phyloP scores from a whole-genome alignment of 805 yeast species.

The Jamesozyma gamospora region DNA sequence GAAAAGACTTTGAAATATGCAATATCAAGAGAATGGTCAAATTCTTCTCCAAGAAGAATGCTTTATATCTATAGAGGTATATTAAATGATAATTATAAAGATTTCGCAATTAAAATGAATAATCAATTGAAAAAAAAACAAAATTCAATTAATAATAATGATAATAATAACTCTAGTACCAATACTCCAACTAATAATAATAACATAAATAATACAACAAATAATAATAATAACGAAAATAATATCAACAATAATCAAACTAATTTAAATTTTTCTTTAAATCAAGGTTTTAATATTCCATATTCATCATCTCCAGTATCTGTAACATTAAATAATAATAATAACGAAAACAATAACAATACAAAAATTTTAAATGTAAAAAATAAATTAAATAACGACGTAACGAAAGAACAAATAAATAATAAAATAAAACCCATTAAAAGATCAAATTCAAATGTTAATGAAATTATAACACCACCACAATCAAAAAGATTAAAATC shows the following conservation, averaged over 20 bases:
- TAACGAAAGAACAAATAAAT: too few relatives aligned
- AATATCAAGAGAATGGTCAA: slow-evolving; percentile 82
- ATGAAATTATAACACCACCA: too few relatives aligned
- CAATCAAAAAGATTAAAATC: background rate
- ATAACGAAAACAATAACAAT: slow-evolving; percentile 1
- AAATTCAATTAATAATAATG: too few relatives aligned
- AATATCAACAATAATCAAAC: slow-evolving; percentile 1
- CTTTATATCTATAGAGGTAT: slow-evolving; percentile 77
- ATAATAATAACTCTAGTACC: too few relatives aligned
- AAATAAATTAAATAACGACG: too few relatives aligned
- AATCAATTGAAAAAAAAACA: slow-evolving; percentile 12
- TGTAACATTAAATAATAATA: slow-evolving; percentile 37
- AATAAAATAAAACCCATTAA: too few relatives aligned
- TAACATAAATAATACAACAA: background rate
- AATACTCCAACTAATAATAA: background rate
- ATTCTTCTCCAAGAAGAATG: slow-evolving; percentile 82
- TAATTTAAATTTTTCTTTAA: slow-evolving; percentile 17
- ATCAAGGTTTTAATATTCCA: slow-evolving; percentile 41
- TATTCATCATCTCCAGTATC: slow-evolving; percentile 72
- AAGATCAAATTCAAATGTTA: too few relatives aligned
- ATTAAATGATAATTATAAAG: slow-evolving; percentile 62
- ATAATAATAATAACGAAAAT: background rate
- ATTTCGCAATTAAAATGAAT: slow-evolving; percentile 54
- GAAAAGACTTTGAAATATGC: slow-evolving; percentile 65
- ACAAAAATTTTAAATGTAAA: background rate